These are phyloP conservation scores for Apiotrichum veenhuisii DNA, from an alignment of 1,284 basidiomycete species.

Conservation along the genomic window DNA sequence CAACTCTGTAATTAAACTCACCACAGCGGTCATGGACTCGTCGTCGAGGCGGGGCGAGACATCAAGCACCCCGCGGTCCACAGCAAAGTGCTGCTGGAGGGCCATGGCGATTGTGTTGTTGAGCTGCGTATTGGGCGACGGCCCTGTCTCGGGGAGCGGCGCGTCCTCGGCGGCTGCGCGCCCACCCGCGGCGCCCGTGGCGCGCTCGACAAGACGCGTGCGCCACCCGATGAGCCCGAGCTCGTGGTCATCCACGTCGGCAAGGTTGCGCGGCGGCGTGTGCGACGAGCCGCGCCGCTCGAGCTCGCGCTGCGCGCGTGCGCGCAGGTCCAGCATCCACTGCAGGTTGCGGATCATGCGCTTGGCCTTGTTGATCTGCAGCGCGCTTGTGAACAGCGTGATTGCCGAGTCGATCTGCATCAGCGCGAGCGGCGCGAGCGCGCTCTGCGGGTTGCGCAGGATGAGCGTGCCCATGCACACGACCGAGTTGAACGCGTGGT, in stretches of 20 bases:
- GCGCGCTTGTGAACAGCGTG: slow-evolving; percentile 13
- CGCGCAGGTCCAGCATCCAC: slow-evolving; percentile 21
- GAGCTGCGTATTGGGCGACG: too few relatives aligned
- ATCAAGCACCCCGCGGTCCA: too few relatives aligned
- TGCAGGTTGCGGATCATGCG: slow-evolving; percentile 22
- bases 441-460: slow-evolving; percentile 10
- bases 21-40: too few relatives aligned
- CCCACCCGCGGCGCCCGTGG: slow-evolving; percentile 16
- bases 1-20: too few relatives aligned
- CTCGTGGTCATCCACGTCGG: slow-evolving; percentile 3
- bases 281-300: neutral
- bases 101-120: neutral
- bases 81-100: slow-evolving; percentile 4
- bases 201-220: slow-evolving; percentile 26
- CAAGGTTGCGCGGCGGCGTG: neutral
- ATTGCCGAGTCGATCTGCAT: slow-evolving; percentile 20
- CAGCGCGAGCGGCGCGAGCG: slow-evolving; percentile 13
- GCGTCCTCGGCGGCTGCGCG: too few relatives aligned
- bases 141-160: too few relatives aligned
- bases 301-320: neutral
- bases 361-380: slow-evolving; percentile 14
- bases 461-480: slow-evolving; percentile 24
- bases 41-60: too few relatives aligned
- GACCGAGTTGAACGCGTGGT: slow-evolving; percentile 32
- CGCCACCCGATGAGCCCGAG: slow-evolving; percentile 29